A percentile compares a stretch with the other conserved stretches of the same genome.
phyloP scores from a whole-genome alignment of 2,329 filamentous ascomycete species.

The Aphanocladium album region DNA sequence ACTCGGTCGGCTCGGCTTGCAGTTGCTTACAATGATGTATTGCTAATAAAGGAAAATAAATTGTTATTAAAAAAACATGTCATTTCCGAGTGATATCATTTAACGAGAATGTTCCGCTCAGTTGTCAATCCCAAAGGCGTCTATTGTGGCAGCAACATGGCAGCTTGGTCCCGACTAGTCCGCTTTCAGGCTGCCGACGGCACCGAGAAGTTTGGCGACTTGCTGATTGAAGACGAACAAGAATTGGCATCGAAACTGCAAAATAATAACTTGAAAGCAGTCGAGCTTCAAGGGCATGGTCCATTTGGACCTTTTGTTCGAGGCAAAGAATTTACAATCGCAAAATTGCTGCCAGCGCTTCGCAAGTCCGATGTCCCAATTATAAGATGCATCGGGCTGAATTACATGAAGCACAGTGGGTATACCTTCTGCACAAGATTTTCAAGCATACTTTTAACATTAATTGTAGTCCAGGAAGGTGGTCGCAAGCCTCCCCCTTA shows the following conservation, averaged over 20 bases:
- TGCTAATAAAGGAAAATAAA: no score
- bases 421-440: neutral
- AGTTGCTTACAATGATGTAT: neutral
- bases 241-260: slow-evolving; percentile 22
- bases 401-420: slow-evolving; percentile 33
- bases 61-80: neutral
- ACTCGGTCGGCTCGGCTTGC: neutral
- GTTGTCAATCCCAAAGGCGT: neutral
- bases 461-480: slow-evolving; percentile 42
- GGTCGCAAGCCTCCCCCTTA: slow-evolving; percentile 46
- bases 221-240: slow-evolving; percentile 21
- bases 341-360: slow-evolving; percentile 26
- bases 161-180: slow-evolving; percentile 28
- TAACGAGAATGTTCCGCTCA: neutral
- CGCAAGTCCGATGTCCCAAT: slow-evolving; percentile 29
- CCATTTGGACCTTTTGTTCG: slow-evolving; percentile 21
- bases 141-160: slow-evolving; percentile 18
- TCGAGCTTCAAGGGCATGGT: slow-evolving; percentile 26
- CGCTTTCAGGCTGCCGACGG: slow-evolving; percentile 31
- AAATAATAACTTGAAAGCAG: slow-evolving; percentile 24
- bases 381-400: slow-evolving; percentile 31
- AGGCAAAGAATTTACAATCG: slow-evolving; percentile 27
- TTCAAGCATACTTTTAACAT: neutral
- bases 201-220: slow-evolving; percentile 30
- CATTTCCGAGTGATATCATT: neutral